phyloP scores from a whole-genome alignment of 495 filamentous ascomycete species.

The Xylaria castorea region DNA sequence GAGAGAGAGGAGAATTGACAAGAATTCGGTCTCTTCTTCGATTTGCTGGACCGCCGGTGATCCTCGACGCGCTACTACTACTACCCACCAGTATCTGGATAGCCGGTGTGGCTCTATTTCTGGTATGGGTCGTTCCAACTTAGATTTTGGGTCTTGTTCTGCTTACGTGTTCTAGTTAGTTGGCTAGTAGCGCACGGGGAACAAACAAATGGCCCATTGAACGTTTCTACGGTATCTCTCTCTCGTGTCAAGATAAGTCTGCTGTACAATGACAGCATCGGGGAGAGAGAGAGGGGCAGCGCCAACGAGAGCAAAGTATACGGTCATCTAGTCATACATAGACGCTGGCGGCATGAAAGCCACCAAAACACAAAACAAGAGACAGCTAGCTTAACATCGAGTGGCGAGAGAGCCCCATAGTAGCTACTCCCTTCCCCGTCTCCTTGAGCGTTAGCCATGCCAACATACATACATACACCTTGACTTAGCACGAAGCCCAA shows the following conservation, averaged over 20 bases:
- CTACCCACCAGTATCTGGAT: neutral
- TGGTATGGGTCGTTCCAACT: too few relatives aligned
- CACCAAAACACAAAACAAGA: neutral
- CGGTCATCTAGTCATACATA: neutral
- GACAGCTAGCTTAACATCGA: neutral
- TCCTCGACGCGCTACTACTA: neutral
- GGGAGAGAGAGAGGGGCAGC: neutral
- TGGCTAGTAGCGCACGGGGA: neutral
- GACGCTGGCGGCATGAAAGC: conserved; percentile 6
- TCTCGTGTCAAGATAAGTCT: neutral
- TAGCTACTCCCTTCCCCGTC: neutral
- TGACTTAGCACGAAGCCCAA: neutral
- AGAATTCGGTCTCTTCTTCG: neutral
- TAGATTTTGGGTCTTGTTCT: too few relatives aligned
- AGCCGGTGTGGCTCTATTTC: neutral
- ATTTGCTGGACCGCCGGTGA: neutral
- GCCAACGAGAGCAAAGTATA: neutral
- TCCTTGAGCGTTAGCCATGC: neutral
- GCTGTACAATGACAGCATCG: conserved; percentile 16
- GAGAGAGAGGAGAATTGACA: too few relatives aligned
- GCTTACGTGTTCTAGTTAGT: neutral
- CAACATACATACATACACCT: neutral
- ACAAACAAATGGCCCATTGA: neutral
- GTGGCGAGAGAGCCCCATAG: conserved; percentile 13
- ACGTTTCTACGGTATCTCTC: neutral